Evolutionary conservation across 805 yeast genomes (phyloP), one percentile per base, ranked within the genome.

Genomic region (Wickerhamomyces subpelliculosus): DNA sequence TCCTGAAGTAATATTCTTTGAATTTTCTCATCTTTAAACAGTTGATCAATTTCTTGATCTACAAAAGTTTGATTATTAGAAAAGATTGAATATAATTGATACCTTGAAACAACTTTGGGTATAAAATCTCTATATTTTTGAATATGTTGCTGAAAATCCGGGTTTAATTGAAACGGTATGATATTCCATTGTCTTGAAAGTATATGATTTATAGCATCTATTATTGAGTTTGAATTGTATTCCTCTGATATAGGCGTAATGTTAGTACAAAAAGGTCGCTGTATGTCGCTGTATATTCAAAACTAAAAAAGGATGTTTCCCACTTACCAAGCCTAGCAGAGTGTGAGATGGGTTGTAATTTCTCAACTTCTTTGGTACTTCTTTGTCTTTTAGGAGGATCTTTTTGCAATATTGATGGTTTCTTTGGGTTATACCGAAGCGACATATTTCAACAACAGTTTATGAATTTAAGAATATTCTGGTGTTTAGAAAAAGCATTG

Each of bases 21-120:
- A 20, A 76, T 30, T 4, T 43, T 36, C 0, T 74, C 72, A 16
- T 55, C 45, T 28, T 65, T 51, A 1, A 64, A 57, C 27, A 65
- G 45, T 12, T 57, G 41, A 38, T 68, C 72, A 2, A 75, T 51
- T 33, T 58, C 58, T 27, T 61, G 61, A 46, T 77, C 83, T 3
- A 75, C 75, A 50, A 61, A 65, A 0, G 81, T 73, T 43, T 76
- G 74, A 30, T 64, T 58, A 19, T 60, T 53, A 12, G 64, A 64
- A 37, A 65, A 70, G 10, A 75, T 46, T 1, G 80, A 58, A 46
- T 76, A 76, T 4, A 77, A 45, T 42, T 75, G 81, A 24, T 39
- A 35, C 20, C 32, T 38, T 3, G 49, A 32, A 1, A 49, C 49
- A 10, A 46, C 5, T 14, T 29, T 29, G 0, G 55, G 57, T 2